These are phyloP conservation scores for Spinellus fusiger DNA, from an alignment of 192 early-diverging fungal species.

Conservation along the genomic window DNA sequence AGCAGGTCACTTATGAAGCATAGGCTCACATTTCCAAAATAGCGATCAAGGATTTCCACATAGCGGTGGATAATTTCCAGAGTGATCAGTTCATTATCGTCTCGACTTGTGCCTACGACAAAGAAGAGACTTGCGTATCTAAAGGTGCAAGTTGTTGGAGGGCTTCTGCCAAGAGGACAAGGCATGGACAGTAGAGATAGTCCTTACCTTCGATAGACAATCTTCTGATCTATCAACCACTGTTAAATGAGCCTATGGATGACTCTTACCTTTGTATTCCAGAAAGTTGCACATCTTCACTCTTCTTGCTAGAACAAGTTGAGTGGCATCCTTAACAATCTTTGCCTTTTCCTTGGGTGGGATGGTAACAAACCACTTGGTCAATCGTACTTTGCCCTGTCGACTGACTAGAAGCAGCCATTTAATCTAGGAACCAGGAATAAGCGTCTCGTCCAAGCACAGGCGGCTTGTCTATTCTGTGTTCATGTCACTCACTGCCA, in stretches of 20 bases:
- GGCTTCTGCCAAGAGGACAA: too few relatives aligned
- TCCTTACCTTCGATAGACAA: constrained; percentile 54
- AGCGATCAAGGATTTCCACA: constrained; percentile 95
- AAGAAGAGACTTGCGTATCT: constrained; percentile 97
- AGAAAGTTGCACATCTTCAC: constrained; percentile 98
- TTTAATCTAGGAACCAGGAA: constrained; percentile 49
- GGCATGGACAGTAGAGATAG: not conserved
- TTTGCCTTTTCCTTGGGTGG: constrained; percentile 88
- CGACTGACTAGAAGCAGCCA: constrained; percentile 75
- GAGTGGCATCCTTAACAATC: constrained; percentile 90
- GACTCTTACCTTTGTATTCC: constrained; percentile 80
- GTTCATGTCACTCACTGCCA: constrained; percentile 1
- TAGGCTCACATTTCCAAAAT: constrained; percentile 92
- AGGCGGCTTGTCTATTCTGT: not conserved
- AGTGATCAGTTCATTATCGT: constrained; percentile 92
- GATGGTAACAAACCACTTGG: constrained; percentile 77
- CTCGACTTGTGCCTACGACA: constrained; percentile 85
- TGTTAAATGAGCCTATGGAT: not conserved
- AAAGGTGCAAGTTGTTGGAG: too few relatives aligned
- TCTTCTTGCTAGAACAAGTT: constrained; percentile 79
- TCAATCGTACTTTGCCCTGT: constrained; percentile 77
- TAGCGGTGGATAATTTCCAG: constrained; percentile 97
- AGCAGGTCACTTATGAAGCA: not conserved
- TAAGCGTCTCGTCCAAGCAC: not conserved
- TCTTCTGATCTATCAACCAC: constrained; percentile 44